Evolutionary conservation across 2,329 filamentous ascomycete species (phyloP), one percentile per base, ranked within the genome.

Genomic region (Domatiomyces catenatus): DNA sequence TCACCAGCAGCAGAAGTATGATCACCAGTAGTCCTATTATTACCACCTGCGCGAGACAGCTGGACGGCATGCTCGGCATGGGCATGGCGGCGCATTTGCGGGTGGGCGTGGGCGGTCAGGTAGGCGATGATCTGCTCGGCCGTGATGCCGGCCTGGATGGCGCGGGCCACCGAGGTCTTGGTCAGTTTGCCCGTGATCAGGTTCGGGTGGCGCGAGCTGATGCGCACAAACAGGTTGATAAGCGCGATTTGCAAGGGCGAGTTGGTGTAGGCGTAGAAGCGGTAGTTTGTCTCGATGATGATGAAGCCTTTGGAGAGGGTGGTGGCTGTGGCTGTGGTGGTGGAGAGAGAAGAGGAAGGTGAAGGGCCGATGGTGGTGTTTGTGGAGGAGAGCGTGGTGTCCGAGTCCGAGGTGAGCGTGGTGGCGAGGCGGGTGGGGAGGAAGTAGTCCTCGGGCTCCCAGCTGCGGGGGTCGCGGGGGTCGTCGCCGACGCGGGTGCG

Each of bases 251-350:
- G 90, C 0, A 98, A 79, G 0, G 89, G 86, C 0, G 88, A 94
- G 32, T 84, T 83, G 5, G 93, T 96, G 71, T 98, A 98, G 28
- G 92, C 92, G 70, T 98, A 98, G 59, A 98, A 71, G 22, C 92
- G 85, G 71, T 95, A 96, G 69, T 98, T 98, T 7, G 92, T 98
- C 71, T 98, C 92, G 58, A 98, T 79, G 61, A 98, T 89, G 63
- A 98, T 87, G 70, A 87, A 92, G 55, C 89, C 89, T 5, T 67
- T 64, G 4, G 64, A 62, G 6, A 65, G 56, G 42, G 64, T 61
- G 22, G 3, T 6, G 22, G 10, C 15, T 2, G 32, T 15, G 20
- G 57, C 58, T 48, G 63, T 63, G 47, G 56, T 67, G 42, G 42
- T 42, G 19, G 55, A 49, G 36, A 54, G 54, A 45, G 60, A 60